phyloP scores from a whole-genome alignment of 805 yeast species.

The Saccharomycopsis schoenii region DNA sequence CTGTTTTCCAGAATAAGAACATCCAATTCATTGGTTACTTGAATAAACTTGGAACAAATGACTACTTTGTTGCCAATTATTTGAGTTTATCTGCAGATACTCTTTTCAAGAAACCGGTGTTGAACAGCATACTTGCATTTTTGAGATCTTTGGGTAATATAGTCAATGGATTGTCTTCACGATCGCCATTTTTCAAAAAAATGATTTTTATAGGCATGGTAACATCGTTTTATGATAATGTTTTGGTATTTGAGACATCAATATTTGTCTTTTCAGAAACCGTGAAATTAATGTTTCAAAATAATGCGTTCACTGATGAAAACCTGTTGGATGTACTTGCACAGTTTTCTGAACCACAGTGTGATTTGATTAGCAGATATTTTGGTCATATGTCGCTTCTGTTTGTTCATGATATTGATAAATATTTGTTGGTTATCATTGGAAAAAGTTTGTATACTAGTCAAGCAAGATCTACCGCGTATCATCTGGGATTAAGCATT shows the following conservation, averaged over 20 bases:
- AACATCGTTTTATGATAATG: background rate
- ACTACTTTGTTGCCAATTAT: background rate
- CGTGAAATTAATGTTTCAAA: background rate
- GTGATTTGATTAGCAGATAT: background rate
- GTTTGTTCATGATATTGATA: slow-evolving; percentile 1
- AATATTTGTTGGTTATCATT: background rate
- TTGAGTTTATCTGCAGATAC: background rate
- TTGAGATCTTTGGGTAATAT: slow-evolving; percentile 8
- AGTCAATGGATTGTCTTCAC: slow-evolving; percentile 1
- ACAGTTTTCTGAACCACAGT: background rate
- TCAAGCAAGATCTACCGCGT: background rate
- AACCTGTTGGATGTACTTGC: background rate
- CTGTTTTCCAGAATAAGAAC: slow-evolving; percentile 10
- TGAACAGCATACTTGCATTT: background rate
- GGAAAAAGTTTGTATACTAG: slow-evolving; percentile 1
- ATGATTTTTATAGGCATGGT: background rate
- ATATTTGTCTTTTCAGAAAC: background rate
- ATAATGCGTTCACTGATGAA: background rate
- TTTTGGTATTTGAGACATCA: slow-evolving; percentile 7
- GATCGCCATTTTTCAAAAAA: background rate
- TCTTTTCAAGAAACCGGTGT: background rate
- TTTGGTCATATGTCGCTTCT: background rate
- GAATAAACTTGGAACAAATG: slow-evolving; percentile 7
- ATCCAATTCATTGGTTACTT: slow-evolving; percentile 9
- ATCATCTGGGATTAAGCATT: background rate